Base-by-base conservation (phyloP, 208 protist genomes). In the Crithidia expoeki region DNA sequence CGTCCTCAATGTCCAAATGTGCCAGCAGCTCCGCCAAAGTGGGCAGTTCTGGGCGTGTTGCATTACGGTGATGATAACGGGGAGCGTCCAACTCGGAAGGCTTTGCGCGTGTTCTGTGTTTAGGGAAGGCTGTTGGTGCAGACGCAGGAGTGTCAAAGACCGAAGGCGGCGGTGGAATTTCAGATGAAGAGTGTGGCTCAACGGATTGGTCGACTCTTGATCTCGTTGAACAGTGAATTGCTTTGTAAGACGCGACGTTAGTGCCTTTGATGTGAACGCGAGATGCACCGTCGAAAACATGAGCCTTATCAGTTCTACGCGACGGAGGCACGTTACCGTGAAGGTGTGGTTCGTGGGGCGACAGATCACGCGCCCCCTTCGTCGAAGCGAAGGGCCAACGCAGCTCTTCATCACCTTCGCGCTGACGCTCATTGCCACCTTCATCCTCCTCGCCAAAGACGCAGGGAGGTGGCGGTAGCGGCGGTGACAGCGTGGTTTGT, bases 11-110 rank as follows among this genome's bases (percentile, higher is more conserved):
- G 34, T 77, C 72, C 5, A 77, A 34, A 4, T 19, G 38, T 14
- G 63, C 64, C 28, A 77, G 47, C 23, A 77, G 49, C 58, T 77
- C 72, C 10, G 63, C 72, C 38, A 77, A 38, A 0, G 72, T 72
- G 1, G 72, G 72, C 28, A 71, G 64, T n/a, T 62, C 72, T 12
- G 34, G 49, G 1, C 34, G 50, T 11, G n/a, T n/a, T n/a, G n/a
- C n/a, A n/a, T n/a, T n/a, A n/a, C 19, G 40, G 27, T 42, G 72
- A 21, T 38, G 23, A 28, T 12, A 11, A 19, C n/a, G 58, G 21
- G 47, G 34, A 46, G 19, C 12, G 10, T 23, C 34, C 33, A 28
- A 12, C 4, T 21, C 7, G 33, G 28, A 34, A 51, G 30, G 28
- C 0, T 6, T 17, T 7, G 60, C 2, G 47, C 25, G 28, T 28